phyloP scores from a whole-genome alignment of 2,329 filamentous ascomycete genomes.

The Pyricularia sp. region DNA sequence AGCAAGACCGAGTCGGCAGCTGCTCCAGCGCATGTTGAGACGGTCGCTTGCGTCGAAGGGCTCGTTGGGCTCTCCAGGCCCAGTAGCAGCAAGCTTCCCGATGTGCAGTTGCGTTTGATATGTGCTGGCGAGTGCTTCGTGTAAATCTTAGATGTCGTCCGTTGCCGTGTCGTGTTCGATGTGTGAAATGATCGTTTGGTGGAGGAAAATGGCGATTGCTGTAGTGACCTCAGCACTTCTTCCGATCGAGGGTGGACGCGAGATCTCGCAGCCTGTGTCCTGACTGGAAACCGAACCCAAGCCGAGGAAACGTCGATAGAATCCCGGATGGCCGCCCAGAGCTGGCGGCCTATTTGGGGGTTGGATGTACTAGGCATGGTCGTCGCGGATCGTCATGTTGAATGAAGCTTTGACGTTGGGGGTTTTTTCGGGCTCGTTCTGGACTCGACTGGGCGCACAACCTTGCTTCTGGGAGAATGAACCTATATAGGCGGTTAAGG shows the following conservation, averaged over 20 bases:
- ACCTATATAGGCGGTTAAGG: background rate
- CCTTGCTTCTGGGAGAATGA: background rate
- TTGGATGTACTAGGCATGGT: conserved; percentile 19
- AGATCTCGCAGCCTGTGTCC: background rate
- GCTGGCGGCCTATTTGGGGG: conserved; percentile 21
- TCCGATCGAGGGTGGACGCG: background rate
- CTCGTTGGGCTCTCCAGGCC: conserved; percentile 26
- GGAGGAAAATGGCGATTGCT: background rate
- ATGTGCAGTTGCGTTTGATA: conserved; percentile 37
- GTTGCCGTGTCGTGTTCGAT: background rate
- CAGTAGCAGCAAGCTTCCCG: conserved; percentile 39
- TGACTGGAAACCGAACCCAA: background rate
- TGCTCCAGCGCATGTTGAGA: conserved; percentile 22
- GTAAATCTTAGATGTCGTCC: background rate
- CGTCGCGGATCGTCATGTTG: conserved; percentile 2
- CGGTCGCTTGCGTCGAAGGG: conserved; percentile 23
- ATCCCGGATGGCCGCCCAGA: conserved; percentile 19
- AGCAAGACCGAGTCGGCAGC: conserved; percentile 22
- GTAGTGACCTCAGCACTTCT: background rate
- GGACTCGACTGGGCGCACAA: background rate
- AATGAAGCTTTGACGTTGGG: conserved; percentile 1
- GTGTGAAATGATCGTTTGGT: conserved; percentile 7
- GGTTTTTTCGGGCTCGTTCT: background rate
- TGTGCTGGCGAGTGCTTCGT: conserved; percentile 13
- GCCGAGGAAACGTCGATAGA: conserved; percentile 10